Evolutionary conservation across 129 eudicot genomes (phyloP).

Genomic region (Saussurea involucrata): DNA sequence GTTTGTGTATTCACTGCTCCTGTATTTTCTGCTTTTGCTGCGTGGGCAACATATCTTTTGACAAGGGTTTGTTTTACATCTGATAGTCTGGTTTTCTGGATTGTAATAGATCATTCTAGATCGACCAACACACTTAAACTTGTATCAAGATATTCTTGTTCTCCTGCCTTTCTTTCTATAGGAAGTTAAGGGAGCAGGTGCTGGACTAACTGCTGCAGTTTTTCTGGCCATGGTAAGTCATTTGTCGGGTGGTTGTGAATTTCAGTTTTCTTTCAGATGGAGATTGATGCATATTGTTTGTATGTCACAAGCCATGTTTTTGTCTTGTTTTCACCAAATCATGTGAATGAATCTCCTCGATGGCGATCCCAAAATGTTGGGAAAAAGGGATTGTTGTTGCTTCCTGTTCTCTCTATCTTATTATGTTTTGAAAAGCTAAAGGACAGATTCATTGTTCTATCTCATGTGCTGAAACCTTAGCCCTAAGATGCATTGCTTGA

Average conservation of each 20-base stretch:
- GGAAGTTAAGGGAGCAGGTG: constrained; percentile 97
- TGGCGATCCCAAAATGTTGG: no score
- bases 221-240: constrained; percentile 80
- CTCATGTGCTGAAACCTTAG: neutral
- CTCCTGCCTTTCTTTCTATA: constrained; percentile 20
- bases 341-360: neutral
- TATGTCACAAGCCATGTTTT: neutral
- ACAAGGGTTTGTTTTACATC: constrained; percentile 36
- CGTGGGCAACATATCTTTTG: constrained; percentile 55
- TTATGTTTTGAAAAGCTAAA: neutral
- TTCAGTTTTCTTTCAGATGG: neutral
- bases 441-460: neutral
- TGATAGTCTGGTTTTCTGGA: neutral
- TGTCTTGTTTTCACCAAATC: neutral
- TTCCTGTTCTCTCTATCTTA: neutral
- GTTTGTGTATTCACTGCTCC: constrained; percentile 40
- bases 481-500: neutral
- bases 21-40: constrained; percentile 40
- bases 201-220: constrained; percentile 93
- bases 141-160: neutral
- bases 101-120: neutral
- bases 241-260: constrained; percentile 6
- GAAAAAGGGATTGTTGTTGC: neutral
- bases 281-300: neutral
- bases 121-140: neutral